A percentile compares a stretch with the other conserved stretches of the same genome.
These are phyloP conservation scores for Rehmannia glutinosa DNA, from an alignment of 257 asterid genomes.

Conservation along the genomic window DNA sequence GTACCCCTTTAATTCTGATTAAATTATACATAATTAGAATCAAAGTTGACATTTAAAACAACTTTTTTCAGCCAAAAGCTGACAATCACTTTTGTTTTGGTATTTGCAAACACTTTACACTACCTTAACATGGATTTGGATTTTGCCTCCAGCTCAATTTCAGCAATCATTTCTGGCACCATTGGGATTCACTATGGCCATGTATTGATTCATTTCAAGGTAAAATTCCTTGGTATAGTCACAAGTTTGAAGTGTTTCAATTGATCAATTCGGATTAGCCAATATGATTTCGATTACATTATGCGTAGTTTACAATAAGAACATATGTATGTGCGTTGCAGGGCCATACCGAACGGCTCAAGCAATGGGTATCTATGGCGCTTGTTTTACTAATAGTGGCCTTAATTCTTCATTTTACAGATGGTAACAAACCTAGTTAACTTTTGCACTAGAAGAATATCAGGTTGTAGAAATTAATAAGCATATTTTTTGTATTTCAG, in stretches of 20 bases:
- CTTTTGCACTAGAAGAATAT: neutral
- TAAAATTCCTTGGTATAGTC: neutral
- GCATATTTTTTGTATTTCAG: slow-evolving; percentile 25
- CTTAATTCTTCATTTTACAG: slow-evolving; percentile 68
- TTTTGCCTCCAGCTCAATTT: slow-evolving; percentile 52
- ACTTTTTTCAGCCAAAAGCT: too few relatives aligned
- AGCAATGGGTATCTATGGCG: slow-evolving; percentile 83
- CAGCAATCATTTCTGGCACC: slow-evolving; percentile 76
- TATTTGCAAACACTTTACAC: too few relatives aligned
- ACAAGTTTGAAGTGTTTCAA: neutral
- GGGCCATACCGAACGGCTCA: slow-evolving; percentile 80
- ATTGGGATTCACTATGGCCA: slow-evolving; percentile 92
- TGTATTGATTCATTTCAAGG: slow-evolving; percentile 76
- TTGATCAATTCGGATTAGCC: neutral
- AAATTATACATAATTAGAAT: too few relatives aligned
- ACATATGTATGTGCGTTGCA: slow-evolving; percentile 17
- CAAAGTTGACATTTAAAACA: too few relatives aligned
- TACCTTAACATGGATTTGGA: neutral
- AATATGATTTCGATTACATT: too few relatives aligned
- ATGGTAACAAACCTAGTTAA: slow-evolving; percentile 33
- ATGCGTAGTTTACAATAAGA: neutral
- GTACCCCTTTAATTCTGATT: too few relatives aligned
- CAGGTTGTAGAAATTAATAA: neutral
- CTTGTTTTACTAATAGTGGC: slow-evolving; percentile 47
- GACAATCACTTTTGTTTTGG: too few relatives aligned